Percentiles rank a stretch among this genome's conserved stretches.
Conservation (phyloP, 305 asterid genomes). For the Rubia balearica region DNA sequence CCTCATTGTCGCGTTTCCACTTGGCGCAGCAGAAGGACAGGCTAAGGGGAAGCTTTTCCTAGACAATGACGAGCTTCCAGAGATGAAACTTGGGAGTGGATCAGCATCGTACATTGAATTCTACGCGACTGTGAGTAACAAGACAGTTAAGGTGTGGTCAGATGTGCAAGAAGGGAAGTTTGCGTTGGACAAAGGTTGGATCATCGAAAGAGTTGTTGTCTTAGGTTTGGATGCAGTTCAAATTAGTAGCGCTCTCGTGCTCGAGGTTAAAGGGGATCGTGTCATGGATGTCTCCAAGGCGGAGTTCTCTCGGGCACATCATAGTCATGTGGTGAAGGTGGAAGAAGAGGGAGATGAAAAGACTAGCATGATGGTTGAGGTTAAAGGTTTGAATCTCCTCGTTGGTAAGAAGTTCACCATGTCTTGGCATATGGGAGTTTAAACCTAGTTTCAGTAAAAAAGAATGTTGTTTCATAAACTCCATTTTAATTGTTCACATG, state of each 20-base stretch:
- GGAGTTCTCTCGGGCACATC: constrained; percentile 31
- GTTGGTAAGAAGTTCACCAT: constrained; percentile 59
- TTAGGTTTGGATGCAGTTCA: constrained; percentile 47
- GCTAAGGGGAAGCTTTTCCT: constrained; percentile 63
- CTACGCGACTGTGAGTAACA: constrained; percentile 36
- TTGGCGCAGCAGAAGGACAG: constrained; percentile 38
- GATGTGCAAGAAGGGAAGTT: constrained; percentile 59
- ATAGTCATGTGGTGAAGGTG: constrained; percentile 26
- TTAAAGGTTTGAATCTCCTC: constrained; percentile 55
- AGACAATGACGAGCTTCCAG: constrained; percentile 68
- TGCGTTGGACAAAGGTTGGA: constrained; percentile 62
- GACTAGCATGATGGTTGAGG: constrained; percentile 66
- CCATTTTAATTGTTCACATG: not conserved
- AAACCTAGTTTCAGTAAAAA: constrained; percentile 4
- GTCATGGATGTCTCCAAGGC: constrained; percentile 32
- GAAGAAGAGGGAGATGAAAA: constrained; percentile 31
- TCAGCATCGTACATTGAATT: constrained; percentile 54
- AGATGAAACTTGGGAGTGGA: constrained; percentile 71
- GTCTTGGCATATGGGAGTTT: constrained; percentile 72
- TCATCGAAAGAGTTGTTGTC: constrained; percentile 55
- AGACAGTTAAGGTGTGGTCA: constrained; percentile 64
- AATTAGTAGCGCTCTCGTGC: constrained; percentile 24
- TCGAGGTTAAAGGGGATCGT: constrained; percentile 43
- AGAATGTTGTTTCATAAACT: constrained; percentile 5
- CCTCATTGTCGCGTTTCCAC: constrained; percentile 55